Evolutionary conservation across 495 filamentous ascomycete species (phyloP).

Genomic region (Penicillium fimorum): DNA sequence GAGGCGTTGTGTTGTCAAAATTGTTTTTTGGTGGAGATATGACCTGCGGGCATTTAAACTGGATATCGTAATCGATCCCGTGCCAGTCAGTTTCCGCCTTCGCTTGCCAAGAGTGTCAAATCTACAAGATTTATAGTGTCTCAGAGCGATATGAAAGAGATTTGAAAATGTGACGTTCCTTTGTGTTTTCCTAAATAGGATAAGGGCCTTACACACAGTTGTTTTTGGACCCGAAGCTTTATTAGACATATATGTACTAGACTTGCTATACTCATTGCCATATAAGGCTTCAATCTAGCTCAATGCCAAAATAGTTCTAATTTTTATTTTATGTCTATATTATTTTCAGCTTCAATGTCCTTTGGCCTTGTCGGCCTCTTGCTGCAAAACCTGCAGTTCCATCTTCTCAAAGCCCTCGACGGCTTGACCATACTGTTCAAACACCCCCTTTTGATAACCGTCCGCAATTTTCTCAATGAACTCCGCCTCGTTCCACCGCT

Average conservation of each 20-base stretch:
- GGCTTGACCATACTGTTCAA: slow-evolving; percentile 71
- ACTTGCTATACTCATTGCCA: neutral
- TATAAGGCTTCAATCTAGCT: neutral
- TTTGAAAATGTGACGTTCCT: neutral
- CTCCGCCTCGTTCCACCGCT: slow-evolving; percentile 79
- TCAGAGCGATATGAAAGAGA: neutral
- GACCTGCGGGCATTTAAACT: slow-evolving; percentile 6
- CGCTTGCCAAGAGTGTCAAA: slow-evolving; percentile 13
- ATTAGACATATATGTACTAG: neutral
- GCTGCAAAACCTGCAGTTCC: slow-evolving; percentile 64
- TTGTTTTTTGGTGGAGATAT: slow-evolving; percentile 33
- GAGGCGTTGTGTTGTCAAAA: slow-evolving; percentile 31
- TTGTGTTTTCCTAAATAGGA: slow-evolving; percentile 2
- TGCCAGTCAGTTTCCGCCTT: slow-evolving; percentile 28
- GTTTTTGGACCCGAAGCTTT: neutral
- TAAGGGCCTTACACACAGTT: slow-evolving; percentile 1
- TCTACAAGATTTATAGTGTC: neutral
- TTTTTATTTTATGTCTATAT: neutral
- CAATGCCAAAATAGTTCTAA: neutral
- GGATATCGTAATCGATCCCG: slow-evolving; percentile 32
- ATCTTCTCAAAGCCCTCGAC: slow-evolving; percentile 76
- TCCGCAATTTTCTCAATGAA: slow-evolving; percentile 78
- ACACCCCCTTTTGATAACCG: slow-evolving; percentile 73
- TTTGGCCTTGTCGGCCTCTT: slow-evolving; percentile 20
- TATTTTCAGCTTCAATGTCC: neutral